These are phyloP conservation scores for Dendrobium catenatum DNA, from an alignment of 106 monocot genomes.

Conservation along the genomic window DNA sequence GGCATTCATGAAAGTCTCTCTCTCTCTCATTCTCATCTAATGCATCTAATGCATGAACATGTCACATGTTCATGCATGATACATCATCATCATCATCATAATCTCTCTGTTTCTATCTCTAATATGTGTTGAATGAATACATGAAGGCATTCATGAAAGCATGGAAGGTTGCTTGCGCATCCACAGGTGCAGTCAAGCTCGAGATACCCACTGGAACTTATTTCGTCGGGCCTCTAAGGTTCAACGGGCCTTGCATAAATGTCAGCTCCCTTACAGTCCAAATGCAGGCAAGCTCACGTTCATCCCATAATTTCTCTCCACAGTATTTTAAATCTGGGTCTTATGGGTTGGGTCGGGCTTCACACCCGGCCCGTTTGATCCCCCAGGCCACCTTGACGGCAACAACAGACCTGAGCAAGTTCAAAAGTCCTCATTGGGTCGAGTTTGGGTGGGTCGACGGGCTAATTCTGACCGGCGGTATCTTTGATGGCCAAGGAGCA, in stretches of 20 bases:
- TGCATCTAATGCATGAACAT: no score
- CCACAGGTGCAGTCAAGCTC: conserved; percentile 17
- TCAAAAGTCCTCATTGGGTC: conserved; percentile 42
- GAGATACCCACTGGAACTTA: conserved; percentile 20
- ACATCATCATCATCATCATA: no score
- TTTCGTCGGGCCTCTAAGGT: conserved; percentile 24
- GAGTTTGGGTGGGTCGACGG: conserved; percentile 43
- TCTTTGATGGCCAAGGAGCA: conserved; percentile 67
- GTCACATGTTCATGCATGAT: not conserved
- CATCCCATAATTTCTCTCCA: not conserved
- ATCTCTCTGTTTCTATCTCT: not conserved
- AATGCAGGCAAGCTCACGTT: conserved; percentile 11
- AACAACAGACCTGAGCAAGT: conserved; percentile 35
- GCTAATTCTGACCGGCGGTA: conserved; percentile 47
- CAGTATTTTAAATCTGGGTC: not conserved
- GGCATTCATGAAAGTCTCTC: no score
- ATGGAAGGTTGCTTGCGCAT: conserved; percentile 27
- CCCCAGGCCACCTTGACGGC: conserved; percentile 47
- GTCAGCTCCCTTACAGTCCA: conserved; percentile 17
- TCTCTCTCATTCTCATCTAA: no score
- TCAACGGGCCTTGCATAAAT: conserved; percentile 23
- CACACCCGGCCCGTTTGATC: no score
- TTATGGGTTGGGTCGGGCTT: not conserved
- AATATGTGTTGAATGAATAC: not conserved
- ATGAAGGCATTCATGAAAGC: conserved; percentile 27